phyloP scores from a whole-genome alignment of 2,329 filamentous ascomycete species.

The Aspergillus chevalieri region DNA sequence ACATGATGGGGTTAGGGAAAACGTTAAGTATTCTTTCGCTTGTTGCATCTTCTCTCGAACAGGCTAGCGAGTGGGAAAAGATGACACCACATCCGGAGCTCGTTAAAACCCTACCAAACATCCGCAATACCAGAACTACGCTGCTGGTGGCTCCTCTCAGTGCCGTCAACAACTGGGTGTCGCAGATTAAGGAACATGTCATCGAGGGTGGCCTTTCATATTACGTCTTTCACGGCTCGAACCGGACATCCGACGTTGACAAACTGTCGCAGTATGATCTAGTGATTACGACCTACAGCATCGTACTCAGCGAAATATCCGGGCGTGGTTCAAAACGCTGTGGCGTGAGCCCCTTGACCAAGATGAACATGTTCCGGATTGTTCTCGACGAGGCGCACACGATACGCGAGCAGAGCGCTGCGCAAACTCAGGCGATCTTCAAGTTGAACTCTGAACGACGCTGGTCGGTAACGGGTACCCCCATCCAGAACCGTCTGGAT shows the following conservation, averaged over 20 bases:
- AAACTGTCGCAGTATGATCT: constrained; percentile 70
- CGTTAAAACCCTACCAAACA: constrained; percentile 25
- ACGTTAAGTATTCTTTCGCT: constrained; percentile 80
- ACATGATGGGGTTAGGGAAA: constrained; percentile 88
- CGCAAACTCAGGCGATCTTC: constrained; percentile 80
- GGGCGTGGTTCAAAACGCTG: constrained; percentile 57
- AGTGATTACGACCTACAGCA: constrained; percentile 89
- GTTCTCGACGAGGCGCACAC: constrained; percentile 92
- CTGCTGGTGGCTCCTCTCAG: constrained; percentile 84
- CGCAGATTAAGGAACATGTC: constrained; percentile 81
- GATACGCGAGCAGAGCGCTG: constrained; percentile 77
- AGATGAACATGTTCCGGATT: constrained; percentile 86
- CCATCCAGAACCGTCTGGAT: constrained; percentile 87
- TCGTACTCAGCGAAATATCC: constrained; percentile 71
- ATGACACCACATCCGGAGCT: constrained; percentile 43
- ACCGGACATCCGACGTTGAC: constrained; percentile 62
- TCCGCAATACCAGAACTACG: constrained; percentile 68
- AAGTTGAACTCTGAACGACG: constrained; percentile 71
- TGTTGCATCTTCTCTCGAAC: constrained; percentile 58
- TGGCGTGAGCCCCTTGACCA: constrained; percentile 58
- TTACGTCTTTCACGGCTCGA: constrained; percentile 81
- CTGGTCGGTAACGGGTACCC: constrained; percentile 97
- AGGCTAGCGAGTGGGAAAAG: constrained; percentile 58
- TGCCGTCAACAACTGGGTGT: constrained; percentile 89
- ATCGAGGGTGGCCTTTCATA: constrained; percentile 58